Evolutionary conservation across 2,329 filamentous ascomycete species (phyloP).

Genomic region (Karstenula rhodostoma): DNA sequence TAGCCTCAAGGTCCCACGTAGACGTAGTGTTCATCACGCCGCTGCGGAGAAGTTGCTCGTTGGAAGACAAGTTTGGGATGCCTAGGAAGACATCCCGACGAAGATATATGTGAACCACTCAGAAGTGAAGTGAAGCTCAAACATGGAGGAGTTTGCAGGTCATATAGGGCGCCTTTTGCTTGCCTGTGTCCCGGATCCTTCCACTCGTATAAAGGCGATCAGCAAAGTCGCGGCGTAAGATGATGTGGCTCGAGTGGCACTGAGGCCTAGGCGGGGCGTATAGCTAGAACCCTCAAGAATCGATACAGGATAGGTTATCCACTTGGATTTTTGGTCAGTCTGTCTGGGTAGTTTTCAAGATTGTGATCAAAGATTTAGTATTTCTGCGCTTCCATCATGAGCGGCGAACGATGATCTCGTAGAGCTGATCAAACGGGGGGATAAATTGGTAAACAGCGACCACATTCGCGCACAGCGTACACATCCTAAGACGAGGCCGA

Average conservation of each 20-base stretch:
- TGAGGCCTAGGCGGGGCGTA: constrained; percentile 2
- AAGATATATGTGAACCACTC: background rate
- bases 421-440: background rate
- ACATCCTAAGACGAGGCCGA: background rate
- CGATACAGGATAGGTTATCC: background rate
- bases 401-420: background rate
- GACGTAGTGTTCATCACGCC: constrained; percentile 5
- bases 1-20: background rate
- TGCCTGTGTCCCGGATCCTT: constrained; percentile 9
- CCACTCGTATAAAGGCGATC: constrained; percentile 2
- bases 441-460: background rate
- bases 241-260: constrained; percentile 4
- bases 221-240: constrained; percentile 6
- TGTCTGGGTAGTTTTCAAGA: background rate
- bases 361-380: background rate
- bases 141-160: background rate
- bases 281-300: background rate
- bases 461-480: background rate
- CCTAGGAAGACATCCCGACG: constrained; percentile 10
- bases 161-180: background rate
- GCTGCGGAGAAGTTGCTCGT: background rate
- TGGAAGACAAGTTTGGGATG: constrained; percentile 4
- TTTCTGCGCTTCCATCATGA: no score
- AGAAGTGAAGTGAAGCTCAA: background rate
- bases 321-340: background rate